A percentile compares a stretch with the other conserved stretches of the same genome.
phyloP scores from a whole-genome alignment of 257 asterid genomes.

The Fraxinus excelsior region DNA sequence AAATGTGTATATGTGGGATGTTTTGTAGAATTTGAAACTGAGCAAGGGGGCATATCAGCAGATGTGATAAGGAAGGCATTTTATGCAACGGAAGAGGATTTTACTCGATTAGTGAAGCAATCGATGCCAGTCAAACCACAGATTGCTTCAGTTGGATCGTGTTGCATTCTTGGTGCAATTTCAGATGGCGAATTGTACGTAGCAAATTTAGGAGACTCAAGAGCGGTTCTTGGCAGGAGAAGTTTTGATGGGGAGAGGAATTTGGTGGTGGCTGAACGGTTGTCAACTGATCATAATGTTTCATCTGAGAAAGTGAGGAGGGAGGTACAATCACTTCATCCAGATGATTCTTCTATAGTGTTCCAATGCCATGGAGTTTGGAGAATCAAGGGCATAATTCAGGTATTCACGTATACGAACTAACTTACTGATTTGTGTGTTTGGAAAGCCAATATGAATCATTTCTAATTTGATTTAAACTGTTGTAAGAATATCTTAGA shows the following conservation, averaged over 20 bases:
- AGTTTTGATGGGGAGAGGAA: constrained; percentile 19
- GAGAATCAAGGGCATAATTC: constrained; percentile 40
- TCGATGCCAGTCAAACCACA: constrained; percentile 30
- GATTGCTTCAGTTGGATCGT: constrained; percentile 36
- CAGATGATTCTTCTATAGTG: constrained; percentile 33
- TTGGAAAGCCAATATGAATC: not conserved
- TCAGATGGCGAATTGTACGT: constrained; percentile 18
- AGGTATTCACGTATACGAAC: constrained; percentile 16
- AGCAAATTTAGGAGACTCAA: constrained; percentile 31
- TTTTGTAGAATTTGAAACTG: constrained; percentile 11
- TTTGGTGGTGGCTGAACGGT: constrained; percentile 28
- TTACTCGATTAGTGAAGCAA: constrained; percentile 26
- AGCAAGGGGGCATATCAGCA: constrained; percentile 25
- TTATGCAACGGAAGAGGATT: constrained; percentile 39
- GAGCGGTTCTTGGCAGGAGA: constrained; percentile 35
- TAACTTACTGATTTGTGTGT: not conserved
- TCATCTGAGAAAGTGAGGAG: constrained; percentile 31
- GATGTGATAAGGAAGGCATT: constrained; percentile 38
- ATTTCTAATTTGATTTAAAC: not conserved
- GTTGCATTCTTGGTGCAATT: constrained; percentile 30
- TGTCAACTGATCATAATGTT: constrained; percentile 39
- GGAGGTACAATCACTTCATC: constrained; percentile 37
- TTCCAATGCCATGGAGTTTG: constrained; percentile 32
- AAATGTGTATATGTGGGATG: not conserved
- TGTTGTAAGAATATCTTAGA: not conserved